Base-by-base conservation (phyloP, 2,329 filamentous ascomycete species). In the Diplocarpon mali region DNA sequence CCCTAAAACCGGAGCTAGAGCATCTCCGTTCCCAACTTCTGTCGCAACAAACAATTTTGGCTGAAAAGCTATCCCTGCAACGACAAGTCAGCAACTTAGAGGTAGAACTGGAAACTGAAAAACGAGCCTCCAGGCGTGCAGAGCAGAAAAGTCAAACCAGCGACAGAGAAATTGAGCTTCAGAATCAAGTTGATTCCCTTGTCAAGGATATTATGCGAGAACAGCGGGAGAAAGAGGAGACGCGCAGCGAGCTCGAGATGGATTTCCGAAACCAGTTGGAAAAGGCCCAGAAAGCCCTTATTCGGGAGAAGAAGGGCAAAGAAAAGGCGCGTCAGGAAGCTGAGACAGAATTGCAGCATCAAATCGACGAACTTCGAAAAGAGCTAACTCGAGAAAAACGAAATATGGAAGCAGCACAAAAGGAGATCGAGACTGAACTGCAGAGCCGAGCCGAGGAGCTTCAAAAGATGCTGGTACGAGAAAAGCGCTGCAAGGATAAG, bases 101-200 rank as follows among this genome's bases (percentile, higher is more conserved):
- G 62, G 79, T 86, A 35, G 84, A 94, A 55, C 71, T 95, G 2
- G 85, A 89, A 52, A 85, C 84, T 53, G 85, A 92, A 60, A 90
- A 79, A 62, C 75, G 79, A n/a, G 73, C 78, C 2, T 69, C 75
- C 8, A 75, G 80, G 53, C 75, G 80, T 41, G 73, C 72, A 3
- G 61, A 64, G 4, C 60, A 67, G 35, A 67, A 65, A 48, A 68
- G 53, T 57, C 65, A 54, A 53, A 67, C 53, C 54, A 65, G 57
- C 53, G 61, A 58, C 57, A 70, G 57, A 64, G 61, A 60, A 60
- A 48, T 31, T 12, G 47, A 54, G 14, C 44, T 69, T 65, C 51
- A 69, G 67, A 44, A 67, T 69, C 52, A 52, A 40, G 44, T 56
- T 65, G 63, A 66, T 36, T 53, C 48, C 28, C 40, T 66, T 3